These are phyloP conservation scores for Pneumocystis canis DNA, from an alignment of 1,139 yeast species.

Conservation along the genomic window DNA sequence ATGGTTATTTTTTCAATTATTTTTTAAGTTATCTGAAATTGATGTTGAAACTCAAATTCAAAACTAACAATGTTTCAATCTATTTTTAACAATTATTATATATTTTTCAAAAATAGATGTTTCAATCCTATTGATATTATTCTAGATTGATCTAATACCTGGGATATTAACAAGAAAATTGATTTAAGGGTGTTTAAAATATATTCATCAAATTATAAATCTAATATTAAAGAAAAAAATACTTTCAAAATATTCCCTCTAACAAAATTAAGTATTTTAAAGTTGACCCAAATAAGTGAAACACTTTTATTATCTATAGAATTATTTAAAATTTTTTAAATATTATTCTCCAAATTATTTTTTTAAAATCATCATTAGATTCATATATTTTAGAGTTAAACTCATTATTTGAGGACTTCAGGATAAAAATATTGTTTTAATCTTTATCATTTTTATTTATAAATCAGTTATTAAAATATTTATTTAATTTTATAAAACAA, in stretches of 20 bases:
- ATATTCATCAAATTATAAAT: constrained; percentile 35
- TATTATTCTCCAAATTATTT: constrained; percentile 60
- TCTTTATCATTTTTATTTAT: constrained; percentile 16
- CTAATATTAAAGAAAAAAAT: constrained; percentile 15
- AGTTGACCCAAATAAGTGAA: constrained; percentile 33
- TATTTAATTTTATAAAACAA: neutral
- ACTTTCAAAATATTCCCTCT: constrained; percentile 29
- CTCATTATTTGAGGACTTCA: constrained; percentile 37
- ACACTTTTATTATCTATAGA: neutral
- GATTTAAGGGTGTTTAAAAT: constrained; percentile 92
- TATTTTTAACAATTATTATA: constrained; percentile 68
- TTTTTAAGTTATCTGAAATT: constrained; percentile 34
- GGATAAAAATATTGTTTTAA: constrained; percentile 32
- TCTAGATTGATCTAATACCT: constrained; percentile 55
- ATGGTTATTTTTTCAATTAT: neutral
- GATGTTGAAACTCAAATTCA: constrained; percentile 66
- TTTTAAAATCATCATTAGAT: constrained; percentile 48
- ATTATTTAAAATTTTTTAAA: constrained; percentile 23
- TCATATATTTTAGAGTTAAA: constrained; percentile 32
- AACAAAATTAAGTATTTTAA: constrained; percentile 50
- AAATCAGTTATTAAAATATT: constrained; percentile 29
- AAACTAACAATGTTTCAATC: constrained; percentile 82
- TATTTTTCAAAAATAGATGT: neutral
- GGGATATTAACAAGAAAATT: constrained; percentile 49
- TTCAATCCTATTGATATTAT: neutral